Conservation (phyloP, 192 early-diverging fungal genomes). For the Globomyces pollinis-pini region DNA sequence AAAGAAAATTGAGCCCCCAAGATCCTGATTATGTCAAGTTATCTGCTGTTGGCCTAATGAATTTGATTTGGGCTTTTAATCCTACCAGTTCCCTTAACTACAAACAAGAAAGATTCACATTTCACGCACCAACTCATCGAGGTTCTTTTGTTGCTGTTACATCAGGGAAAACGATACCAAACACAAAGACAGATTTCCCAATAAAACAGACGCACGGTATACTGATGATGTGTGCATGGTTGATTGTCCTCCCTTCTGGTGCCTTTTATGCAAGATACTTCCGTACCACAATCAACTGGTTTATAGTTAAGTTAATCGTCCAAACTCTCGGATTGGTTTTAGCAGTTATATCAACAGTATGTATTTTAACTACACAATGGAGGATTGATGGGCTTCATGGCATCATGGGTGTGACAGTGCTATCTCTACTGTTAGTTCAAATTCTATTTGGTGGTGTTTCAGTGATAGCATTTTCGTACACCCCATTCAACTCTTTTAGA, state of each 20-base stretch:
- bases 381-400: slow-evolving; percentile 16
- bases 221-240: slow-evolving; percentile 33
- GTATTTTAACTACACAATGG: slow-evolving; percentile 17
- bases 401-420: slow-evolving; percentile 18
- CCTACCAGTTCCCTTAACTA: background rate
- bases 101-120: background rate
- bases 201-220: slow-evolving; percentile 28
- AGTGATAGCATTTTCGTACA: slow-evolving; percentile 16
- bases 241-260: slow-evolving; percentile 25
- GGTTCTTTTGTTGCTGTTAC: background rate
- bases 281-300: slow-evolving; percentile 20
- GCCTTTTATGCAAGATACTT: slow-evolving; percentile 29
- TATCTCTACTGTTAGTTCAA: slow-evolving; percentile 20
- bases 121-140: background rate
- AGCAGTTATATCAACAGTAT: background rate
- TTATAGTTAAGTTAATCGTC: slow-evolving; percentile 19
- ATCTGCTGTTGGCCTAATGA: background rate
- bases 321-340: slow-evolving; percentile 15
- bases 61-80: slow-evolving; percentile 7
- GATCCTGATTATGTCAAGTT: background rate
- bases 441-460: slow-evolving; percentile 17
- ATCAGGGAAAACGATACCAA: background rate
- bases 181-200: background rate
- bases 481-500: slow-evolving; percentile 18
- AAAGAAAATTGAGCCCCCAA: background rate